Conservation (phyloP, 352 stramenopile genomes). For the Phytophthora crassamura region DNA sequence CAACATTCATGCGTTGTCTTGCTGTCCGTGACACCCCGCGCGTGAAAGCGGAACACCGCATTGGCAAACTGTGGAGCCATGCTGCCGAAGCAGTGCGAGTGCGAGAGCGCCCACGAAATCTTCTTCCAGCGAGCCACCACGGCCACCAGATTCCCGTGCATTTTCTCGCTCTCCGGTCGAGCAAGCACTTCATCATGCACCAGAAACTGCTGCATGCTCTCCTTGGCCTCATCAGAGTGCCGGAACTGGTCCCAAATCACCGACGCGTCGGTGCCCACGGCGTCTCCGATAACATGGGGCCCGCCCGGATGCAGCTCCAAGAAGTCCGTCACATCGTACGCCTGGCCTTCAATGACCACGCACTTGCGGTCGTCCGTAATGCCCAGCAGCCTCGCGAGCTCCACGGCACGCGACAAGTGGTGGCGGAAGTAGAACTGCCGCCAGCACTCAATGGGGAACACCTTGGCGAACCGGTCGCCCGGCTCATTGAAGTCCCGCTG, state of each 20-base stretch:
- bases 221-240: conserved; percentile 67
- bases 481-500: conserved; percentile 59
- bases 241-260: conserved; percentile 76
- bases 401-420: conserved; percentile 66
- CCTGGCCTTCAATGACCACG: conserved; percentile 62
- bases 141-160: conserved; percentile 46
- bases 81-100: conserved; percentile 58
- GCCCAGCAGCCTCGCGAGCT: conserved; percentile 61
- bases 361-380: conserved; percentile 54
- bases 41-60: conserved; percentile 48
- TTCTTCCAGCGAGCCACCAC: conserved; percentile 55
- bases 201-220: conserved; percentile 68
- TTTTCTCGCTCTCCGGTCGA: conserved; percentile 21
- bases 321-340: conserved; percentile 79
- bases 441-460: conserved; percentile 66
- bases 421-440: conserved; percentile 81
- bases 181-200: conserved; percentile 56
- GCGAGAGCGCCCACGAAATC: conserved; percentile 60
- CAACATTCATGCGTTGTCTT: conserved; percentile 13
- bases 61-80: conserved; percentile 52
- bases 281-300: conserved; percentile 75
- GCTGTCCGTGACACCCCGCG: conserved; percentile 21
- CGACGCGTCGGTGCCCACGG: conserved; percentile 71
- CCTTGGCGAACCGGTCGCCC: conserved; percentile 50
- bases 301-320: conserved; percentile 71